phyloP scores from a whole-genome alignment of 192 early-diverging fungal species.

The Entomortierella parvispora region DNA sequence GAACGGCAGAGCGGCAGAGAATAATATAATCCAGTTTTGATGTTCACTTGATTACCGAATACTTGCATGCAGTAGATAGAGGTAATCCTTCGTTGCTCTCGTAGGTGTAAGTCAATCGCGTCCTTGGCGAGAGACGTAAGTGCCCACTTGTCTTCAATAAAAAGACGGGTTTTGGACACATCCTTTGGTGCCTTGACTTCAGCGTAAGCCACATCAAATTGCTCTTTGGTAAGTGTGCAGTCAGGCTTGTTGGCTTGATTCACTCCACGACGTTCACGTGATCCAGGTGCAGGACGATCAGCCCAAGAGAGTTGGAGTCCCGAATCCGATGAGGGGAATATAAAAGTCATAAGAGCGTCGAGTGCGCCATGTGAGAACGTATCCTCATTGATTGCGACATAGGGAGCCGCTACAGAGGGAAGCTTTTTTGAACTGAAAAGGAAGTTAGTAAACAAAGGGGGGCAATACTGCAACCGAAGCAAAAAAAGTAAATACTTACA shows the following conservation, averaged over 20 bases:
- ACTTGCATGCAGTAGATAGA: conserved; percentile 17
- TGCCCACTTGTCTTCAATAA: conserved; percentile 28
- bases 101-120: conserved; percentile 17
- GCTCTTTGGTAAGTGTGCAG: conserved; percentile 7
- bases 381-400: conserved; percentile 1
- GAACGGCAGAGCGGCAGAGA: conserved; percentile 17
- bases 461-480: not conserved
- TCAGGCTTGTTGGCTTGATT: conserved; percentile 16
- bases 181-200: conserved; percentile 25
- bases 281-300: conserved; percentile 1
- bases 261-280: conserved; percentile 9
- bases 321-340: not conserved
- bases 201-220: conserved; percentile 10
- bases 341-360: not conserved
- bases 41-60: conserved; percentile 19
- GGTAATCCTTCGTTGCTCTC: conserved; percentile 14
- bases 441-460: not conserved
- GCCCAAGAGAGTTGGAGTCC: conserved; percentile 3
- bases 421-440: conserved; percentile 5
- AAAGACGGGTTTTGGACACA: not conserved
- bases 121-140: conserved; percentile 24
- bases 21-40: conserved; percentile 1
- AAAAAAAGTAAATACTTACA: conserved; percentile 1
- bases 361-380: not conserved
- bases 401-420: not conserved